Base-by-base conservation (phyloP, 1,284 basidiomycete genomes). In the Cutaneotrichosporon spelunceum region DNA sequence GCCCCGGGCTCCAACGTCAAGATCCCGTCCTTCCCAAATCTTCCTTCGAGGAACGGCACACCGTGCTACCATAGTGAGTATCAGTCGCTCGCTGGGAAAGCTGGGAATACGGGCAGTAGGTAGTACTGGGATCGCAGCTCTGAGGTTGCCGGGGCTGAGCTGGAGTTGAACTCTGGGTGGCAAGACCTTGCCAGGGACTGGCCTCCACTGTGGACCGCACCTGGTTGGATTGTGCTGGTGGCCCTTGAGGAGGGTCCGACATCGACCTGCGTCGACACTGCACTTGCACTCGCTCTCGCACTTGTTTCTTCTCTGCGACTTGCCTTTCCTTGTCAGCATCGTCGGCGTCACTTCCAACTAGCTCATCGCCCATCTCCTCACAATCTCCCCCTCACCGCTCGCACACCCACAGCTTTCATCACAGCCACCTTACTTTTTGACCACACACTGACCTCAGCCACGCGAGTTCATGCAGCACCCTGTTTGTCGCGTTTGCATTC, bases 381-480 rank as follows among this genome's bases (percentile, higher is more conserved):
- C 48, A 9, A 13, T 48, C 21, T 29, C 24, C 48, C 19, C 52
- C n/a, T 14, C 24, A 10, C 48, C n/a, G 19, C 27, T 42, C 48
- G 19, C 48, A 26, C 27, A 50, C 7, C 27, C 26, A 7, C 27
- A 26, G 27, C 26, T 19, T 9, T 27, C 27, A 48, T 14, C 50
- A 21, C 10, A 24, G 53, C 53, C 36, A 44, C 36, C 19, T 19
- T 42, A 42, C 9, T 42, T 42, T 42, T 42, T 4, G 8, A 16
- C 39, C 39, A 19, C 39, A 39, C 21, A 24, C 56, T 57, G 11
- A 57, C 53, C 13, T 2, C 53, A 65, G 64, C 52, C 58, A 58
- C 64, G 57, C 59, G 61, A 67, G 66, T 67, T 67, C 66, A 67
- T 67, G 66, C 66, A 60, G 60, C 66, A 61, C 57, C 66, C 63